Evolutionary conservation across 2,329 filamentous ascomycete species (phyloP), one percentile per base, ranked within the genome.

Genomic region (Neurospora crassa): DNA sequence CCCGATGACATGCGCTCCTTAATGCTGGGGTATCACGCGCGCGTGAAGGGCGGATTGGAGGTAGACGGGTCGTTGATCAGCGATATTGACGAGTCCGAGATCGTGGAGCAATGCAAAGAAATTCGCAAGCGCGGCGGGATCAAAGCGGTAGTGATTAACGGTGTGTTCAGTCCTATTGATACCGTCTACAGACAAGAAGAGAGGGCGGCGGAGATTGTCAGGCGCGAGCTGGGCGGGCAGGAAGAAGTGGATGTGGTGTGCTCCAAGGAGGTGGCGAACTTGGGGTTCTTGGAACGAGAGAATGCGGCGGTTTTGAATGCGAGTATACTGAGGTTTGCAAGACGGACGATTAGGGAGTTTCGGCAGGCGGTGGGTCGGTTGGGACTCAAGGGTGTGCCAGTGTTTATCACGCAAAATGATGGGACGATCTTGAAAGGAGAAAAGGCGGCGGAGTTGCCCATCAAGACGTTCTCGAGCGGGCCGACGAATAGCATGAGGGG

Each of bases 261-360:
- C 69, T 86, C 85, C 11, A 83, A 83, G 68, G 83, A 86, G 16
- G 84, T 88, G 2, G 86, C 85, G 16, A 87, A 83, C 73, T 78
- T 86, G 12, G 86, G 81, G 47, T 87, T 89, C 70, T 79, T 90
- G 8, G 88, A 90, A 78, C 82, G 89, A 45, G 89, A 91, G 77
- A 91, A 91, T 75, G 88, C 89, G 0, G 85, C 87, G 1, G 88
- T 91, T 20, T 80, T 91, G 24, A 91, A 91, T 74, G 89, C 88
- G 0, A 84, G 88, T 1, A 88, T 91, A 42, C 79, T 90, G 12
- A 77, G 82, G 0, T 89, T 89, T 75, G 88, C 88, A 0, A 81
- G 83, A 18, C 82, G 82, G 73, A 90, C 87, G 0, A 89, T 90
- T 72, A 80, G 79, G 11, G 84, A 84, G 0, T 90, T 91, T 74